Base-by-base conservation (phyloP, 2,329 filamentous ascomycete genomes). In the Pseudopithomyces maydicus region DNA sequence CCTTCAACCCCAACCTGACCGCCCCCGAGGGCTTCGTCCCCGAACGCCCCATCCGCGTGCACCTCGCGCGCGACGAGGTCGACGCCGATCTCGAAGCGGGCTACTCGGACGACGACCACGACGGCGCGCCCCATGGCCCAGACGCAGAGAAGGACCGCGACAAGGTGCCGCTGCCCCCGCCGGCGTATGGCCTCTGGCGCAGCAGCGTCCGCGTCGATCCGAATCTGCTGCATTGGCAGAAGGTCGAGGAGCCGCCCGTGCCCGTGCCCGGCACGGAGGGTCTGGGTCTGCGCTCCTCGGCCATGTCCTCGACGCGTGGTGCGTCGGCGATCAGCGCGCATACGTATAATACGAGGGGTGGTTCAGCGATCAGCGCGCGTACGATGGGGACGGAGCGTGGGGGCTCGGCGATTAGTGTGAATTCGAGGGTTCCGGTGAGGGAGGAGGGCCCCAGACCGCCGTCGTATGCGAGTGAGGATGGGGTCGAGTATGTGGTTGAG, bases 111-210 rank as follows among this genome's bases (percentile, higher is more conserved):
- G 17, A 26, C n/a, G 22, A 36, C 1, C 26, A 41, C 2, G 62
- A 63, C 17, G 51, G n/a, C n/a, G n/a, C n/a, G n/a, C n/a, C n/a
- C n/a, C n/a, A n/a, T n/a, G n/a, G n/a, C n/a, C n/a, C n/a, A 50
- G 1, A 61, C 12, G 54, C 33, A 1, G 66, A 68, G 12, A 68
- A 74, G 32, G n/a, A n/a, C n/a, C n/a, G n/a, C n/a, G 54, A 70
- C 17, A 55, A 61, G 8, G 51, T 65, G 8, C 58, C 65, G 2
- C 63, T 61, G 1, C 71, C 82, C 8, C 92, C 93, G 3, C 92
- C 93, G 0, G 91, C 91, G 2, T 97, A 97, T 71, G 92, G 92
- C 0, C 79, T 92, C 1, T 96, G 91, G 90, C 83, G 91, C 51
- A 88, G 88, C 74, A 94, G 89, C 68, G 90, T 95, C 0, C 84